Conservation (phyloP, 116 monocot species). For the Papilionanthe hybrid region DNA sequence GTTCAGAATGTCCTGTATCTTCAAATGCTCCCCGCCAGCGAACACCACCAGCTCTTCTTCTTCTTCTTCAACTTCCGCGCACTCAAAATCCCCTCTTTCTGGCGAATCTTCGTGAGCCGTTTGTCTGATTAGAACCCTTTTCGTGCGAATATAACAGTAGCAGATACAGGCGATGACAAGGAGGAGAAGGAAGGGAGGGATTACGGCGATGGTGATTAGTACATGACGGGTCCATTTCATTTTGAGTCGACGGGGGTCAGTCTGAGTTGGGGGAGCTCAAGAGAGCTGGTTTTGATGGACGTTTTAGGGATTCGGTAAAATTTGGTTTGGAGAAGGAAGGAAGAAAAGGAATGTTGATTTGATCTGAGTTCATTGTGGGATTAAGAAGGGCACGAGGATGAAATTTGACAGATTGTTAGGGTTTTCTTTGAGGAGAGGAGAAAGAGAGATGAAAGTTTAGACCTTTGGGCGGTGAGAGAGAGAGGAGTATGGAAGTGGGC, state of each 20-base stretch:
- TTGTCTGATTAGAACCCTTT: neutral
- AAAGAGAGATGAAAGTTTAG: neutral
- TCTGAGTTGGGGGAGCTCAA: neutral
- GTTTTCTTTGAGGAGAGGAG: neutral
- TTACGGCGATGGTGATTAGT: slow-evolving; percentile 21
- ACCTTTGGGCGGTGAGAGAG: neutral
- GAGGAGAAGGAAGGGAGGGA: slow-evolving; percentile 16
- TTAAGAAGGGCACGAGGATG: neutral
- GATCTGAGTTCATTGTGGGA: neutral
- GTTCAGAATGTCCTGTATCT: slow-evolving; percentile 65
- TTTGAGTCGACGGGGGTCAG: neutral
- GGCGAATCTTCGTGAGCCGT: neutral
- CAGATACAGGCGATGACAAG: neutral
- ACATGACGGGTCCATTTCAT: slow-evolving; percentile 19
- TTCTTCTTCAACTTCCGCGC: slow-evolving; percentile 20
- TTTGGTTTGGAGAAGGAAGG: neutral
- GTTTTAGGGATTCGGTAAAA: neutral
- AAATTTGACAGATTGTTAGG: neutral
- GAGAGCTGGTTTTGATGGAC: neutral
- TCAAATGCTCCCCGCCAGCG: slow-evolving; percentile 59
- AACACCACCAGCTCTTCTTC: slow-evolving; percentile 64
- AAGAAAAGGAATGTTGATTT: neutral
- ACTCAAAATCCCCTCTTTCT: neutral
- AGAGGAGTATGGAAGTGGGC: too few relatives aligned
- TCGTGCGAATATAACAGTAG: slow-evolving; percentile 19